These are phyloP conservation scores for Colletotrichum incanum DNA, from an alignment of 2,329 filamentous ascomycete genomes.

Conservation along the genomic window DNA sequence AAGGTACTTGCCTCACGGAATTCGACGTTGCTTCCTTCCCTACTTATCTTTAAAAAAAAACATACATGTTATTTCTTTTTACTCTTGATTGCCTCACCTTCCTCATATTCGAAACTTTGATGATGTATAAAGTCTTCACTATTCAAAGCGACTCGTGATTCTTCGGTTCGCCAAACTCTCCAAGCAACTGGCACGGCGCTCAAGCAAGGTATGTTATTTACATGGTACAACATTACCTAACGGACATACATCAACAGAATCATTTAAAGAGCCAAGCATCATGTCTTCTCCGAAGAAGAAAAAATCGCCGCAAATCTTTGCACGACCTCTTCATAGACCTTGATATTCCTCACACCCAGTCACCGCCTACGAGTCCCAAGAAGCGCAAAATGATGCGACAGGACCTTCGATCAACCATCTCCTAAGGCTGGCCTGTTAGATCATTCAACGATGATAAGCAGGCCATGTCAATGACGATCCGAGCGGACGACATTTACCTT, in stretches of 20 bases:
- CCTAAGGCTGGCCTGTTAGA: background rate
- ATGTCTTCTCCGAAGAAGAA: background rate
- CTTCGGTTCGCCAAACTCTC: background rate
- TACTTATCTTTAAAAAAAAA: no score
- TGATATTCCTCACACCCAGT: background rate
- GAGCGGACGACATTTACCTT: background rate
- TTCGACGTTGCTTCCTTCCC: no score
- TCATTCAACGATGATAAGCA: background rate
- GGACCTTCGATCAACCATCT: background rate
- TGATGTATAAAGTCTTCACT: background rate
- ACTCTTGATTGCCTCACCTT: background rate
- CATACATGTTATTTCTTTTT: background rate
- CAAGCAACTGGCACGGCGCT: background rate
- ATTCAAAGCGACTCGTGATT: background rate
- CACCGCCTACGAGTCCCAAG: background rate
- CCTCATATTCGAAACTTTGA: background rate
- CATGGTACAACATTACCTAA: background rate
- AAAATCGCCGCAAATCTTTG: background rate
- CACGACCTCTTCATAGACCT: background rate
- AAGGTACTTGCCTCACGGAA: no score
- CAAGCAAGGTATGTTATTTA: background rate
- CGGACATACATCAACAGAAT: background rate
- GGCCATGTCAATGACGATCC: background rate
- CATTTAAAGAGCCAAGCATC: background rate
- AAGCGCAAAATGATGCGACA: background rate